Base-by-base conservation (phyloP, 768 basidiomycete genomes). In the Tylopilus sp. region DNA sequence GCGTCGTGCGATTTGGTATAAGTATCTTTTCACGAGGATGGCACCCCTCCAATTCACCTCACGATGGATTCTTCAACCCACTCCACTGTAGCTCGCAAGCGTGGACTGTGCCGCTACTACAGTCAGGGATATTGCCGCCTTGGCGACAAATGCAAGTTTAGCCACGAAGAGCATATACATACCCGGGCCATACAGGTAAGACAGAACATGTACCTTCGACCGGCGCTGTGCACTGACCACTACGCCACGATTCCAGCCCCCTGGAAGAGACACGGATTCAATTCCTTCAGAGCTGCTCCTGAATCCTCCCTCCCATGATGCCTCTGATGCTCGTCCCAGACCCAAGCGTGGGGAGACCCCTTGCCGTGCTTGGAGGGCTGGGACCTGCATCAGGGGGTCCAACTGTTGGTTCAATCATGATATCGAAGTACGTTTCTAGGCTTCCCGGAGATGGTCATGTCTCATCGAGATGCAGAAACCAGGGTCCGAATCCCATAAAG, bases 371-470 rank as follows among this genome's bases (percentile, higher is more conserved):
- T 73, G 73, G 75, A 73, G 64, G 43, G 63, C 62, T 46, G 74
- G 75, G 39, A 63, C 60, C 8, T 76, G 75, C 58, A 50, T 58
- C 47, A 69, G 59, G 52, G 74, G 73, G 17, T 48, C 62, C 8
- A 64, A 63, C 42, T 75, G 75, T 49, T 55, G 62, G 43, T 75
- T 63, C 44, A 41, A n/a, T 10, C 75, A 75, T 44, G 60, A 65
- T 36, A 47, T 61, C 5, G 57, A 67, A n/a, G 71, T 73, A 57
- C n/a, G 61, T 55, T n/a, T 22, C 20, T 42, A 17, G 11, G 35
- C 50, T 35, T 26, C 41, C 4, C 28, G 3, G 3, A 18, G n/a
- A 30, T 4, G n/a, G n/a, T n/a, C 13, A 1, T 12, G 23, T 44
- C 26, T 41, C 28, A 41, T 25, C 9, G 40, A 35, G 13, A 25